phyloP scores from a whole-genome alignment of 2,329 filamentous ascomycete genomes.

The Pyrenophora teres region DNA sequence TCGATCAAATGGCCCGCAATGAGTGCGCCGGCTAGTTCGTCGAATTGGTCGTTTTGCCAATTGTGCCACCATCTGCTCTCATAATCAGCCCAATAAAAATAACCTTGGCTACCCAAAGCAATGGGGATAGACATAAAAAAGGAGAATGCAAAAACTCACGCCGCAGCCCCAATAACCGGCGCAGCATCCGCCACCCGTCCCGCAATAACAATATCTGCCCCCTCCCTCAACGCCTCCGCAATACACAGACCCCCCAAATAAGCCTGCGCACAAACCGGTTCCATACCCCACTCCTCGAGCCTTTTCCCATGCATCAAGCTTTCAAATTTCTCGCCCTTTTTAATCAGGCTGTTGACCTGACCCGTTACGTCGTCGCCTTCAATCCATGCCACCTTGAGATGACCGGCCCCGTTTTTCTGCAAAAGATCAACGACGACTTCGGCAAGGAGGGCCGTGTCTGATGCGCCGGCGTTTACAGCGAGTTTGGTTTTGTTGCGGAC shows the following conservation, averaged over 20 bases:
- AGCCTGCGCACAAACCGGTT: conserved; percentile 27
- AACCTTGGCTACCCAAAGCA: no score
- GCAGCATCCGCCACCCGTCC: conserved; percentile 38
- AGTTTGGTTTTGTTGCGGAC: conserved; percentile 47
- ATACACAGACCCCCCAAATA: conserved; percentile 30
- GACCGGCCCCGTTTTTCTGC: conserved; percentile 12
- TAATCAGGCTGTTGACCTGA: conserved; percentile 41
- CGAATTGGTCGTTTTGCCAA: conserved; percentile 50
- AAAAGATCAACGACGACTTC: conserved; percentile 20
- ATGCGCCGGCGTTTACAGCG: conserved; percentile 59
- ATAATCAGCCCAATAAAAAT: conserved; percentile 14
- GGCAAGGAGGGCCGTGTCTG: conserved; percentile 53
- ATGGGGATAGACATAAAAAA: no score
- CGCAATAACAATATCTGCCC: conserved; percentile 40
- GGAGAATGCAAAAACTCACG: conserved; percentile 14
- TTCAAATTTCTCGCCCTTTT: conserved; percentile 45
- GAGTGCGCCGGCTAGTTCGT: conserved; percentile 42
- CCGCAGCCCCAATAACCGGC: conserved; percentile 55
- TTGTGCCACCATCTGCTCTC: conserved; percentile 56
- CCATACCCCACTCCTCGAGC: conserved; percentile 41
- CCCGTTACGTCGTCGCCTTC: conserved; percentile 30
- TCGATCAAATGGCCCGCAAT: conserved; percentile 51
- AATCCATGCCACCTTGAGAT: conserved; percentile 30
- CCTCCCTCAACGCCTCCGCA: conserved; percentile 30
- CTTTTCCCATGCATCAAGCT: conserved; percentile 48